Conservation (phyloP, 2,329 filamentous ascomycete genomes). For the Nemania bipapillata region DNA sequence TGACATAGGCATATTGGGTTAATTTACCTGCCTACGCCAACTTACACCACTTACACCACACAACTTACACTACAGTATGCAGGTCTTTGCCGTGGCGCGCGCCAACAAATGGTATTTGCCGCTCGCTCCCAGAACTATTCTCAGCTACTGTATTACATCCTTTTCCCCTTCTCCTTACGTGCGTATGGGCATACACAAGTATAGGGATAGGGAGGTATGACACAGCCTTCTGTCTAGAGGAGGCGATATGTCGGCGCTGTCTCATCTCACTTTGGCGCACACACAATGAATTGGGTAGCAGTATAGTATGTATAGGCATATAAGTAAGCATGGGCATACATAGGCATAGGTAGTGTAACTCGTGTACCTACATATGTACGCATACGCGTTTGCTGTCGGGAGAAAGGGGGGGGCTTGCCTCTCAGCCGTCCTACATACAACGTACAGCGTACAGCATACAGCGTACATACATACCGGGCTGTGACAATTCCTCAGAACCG, state of each 20-base stretch:
- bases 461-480: neutral
- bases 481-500: neutral
- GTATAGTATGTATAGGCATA: neutral
- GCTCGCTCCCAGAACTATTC: neutral
- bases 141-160: neutral
- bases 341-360: too few relatives aligned
- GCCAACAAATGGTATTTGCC: neutral
- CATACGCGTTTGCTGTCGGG: neutral
- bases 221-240: neutral
- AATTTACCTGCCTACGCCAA: neutral
- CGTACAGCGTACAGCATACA: too few relatives aligned
- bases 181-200: too few relatives aligned
- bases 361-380: too few relatives aligned
- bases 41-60: too few relatives aligned
- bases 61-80: too few relatives aligned
- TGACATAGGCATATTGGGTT: neutral
- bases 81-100: conserved; percentile 10
- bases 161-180: too few relatives aligned
- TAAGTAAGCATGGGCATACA: too few relatives aligned
- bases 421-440: neutral
- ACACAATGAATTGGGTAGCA: neutral
- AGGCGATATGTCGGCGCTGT: neutral
- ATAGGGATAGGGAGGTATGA: too few relatives aligned
- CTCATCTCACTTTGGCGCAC: neutral
- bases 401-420: neutral